These are phyloP conservation scores for Aureobasidium uvarum DNA, from an alignment of 2,329 filamentous ascomycete species.

Conservation along the genomic window DNA sequence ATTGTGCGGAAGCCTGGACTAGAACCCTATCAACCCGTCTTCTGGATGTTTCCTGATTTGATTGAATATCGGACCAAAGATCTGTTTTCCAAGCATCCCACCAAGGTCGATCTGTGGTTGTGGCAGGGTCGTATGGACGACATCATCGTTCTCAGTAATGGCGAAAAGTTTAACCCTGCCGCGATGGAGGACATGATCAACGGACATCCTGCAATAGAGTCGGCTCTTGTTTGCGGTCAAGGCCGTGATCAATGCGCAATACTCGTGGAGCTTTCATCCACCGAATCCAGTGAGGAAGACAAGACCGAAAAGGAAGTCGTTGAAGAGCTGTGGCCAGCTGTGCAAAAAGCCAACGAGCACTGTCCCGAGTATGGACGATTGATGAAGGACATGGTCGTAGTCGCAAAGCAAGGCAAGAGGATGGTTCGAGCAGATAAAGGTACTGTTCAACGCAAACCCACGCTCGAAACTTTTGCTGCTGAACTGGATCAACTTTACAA, in stretches of 20 bases:
- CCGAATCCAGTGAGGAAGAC: conserved; percentile 4
- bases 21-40: conserved; percentile 33
- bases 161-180: conserved; percentile 36
- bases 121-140: conserved; percentile 36
- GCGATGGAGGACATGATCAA: conserved; percentile 35
- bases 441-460: conserved; percentile 45
- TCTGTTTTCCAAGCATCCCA: conserved; percentile 34
- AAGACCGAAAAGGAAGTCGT: conserved; percentile 35
- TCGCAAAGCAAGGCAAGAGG: conserved; percentile 45
- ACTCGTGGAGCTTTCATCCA: conserved; percentile 35
- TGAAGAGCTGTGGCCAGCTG: conserved; percentile 47
- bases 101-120: conserved; percentile 33
- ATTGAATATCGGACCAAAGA: conserved; percentile 36
- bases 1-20: conserved; percentile 37
- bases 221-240: conserved; percentile 38
- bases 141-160: conserved; percentile 35
- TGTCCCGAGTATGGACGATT: conserved; percentile 46
- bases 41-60: conserved; percentile 36
- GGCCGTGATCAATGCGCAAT: conserved; percentile 35
- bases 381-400: conserved; percentile 44
- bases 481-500: conserved; percentile 52
- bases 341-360: conserved; percentile 46
- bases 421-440: conserved; percentile 51
- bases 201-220: conserved; percentile 34
- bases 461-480: conserved; percentile 43